Base-by-base conservation (phyloP, 2,329 filamentous ascomycete species). In the Capronia americana region DNA sequence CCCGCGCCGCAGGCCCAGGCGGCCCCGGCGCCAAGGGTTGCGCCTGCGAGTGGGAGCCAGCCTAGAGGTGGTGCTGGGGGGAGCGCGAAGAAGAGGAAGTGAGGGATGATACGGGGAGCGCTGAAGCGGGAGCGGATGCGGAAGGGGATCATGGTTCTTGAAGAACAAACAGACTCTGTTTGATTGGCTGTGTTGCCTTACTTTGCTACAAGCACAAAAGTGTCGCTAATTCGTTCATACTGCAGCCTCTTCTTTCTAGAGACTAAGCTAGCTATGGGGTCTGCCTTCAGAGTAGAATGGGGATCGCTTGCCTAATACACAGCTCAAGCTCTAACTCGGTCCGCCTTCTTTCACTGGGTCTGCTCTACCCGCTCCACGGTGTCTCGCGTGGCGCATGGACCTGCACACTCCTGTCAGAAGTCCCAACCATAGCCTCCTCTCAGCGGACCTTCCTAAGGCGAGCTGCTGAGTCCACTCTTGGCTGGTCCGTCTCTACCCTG, bases 71-170 rank as follows among this genome's bases (percentile, higher is more conserved):
- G 67, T 26, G 38, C 38, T 20, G 58, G 58, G 17, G 58, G 58
- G 1, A 63, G 67, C 11, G 61, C 59, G 53, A 69, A 68, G 59
- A 73, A 70, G 69, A 72, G 67, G 55, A 69, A 65, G 54, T 70
- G 38, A 44, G 38, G 2, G 38, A 34, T 44, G 38, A n/a, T 17
- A 20, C n/a, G n/a, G 17, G 38, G 17, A n/a, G 38, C 3, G 38
- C 17, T n/a, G 6, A n/a, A 44, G 38, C 17, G 7, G 17, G 38
- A 17, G 14, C 38, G 17, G 17, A 44, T 65, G 60, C 10, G 20
- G 46, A 26, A 51, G 23, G 20, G 8, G 48, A 8, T 23, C 48
- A 51, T 12, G 8, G 23, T 24, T 23, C 20, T 28, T n/a, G 44
- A n/a, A 46, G 46, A 50, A 17, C 20, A 11, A 26, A n/a, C 5